phyloP scores from a whole-genome alignment of 1,139 yeast genomes.

The Suhomyces chickasaworum region DNA sequence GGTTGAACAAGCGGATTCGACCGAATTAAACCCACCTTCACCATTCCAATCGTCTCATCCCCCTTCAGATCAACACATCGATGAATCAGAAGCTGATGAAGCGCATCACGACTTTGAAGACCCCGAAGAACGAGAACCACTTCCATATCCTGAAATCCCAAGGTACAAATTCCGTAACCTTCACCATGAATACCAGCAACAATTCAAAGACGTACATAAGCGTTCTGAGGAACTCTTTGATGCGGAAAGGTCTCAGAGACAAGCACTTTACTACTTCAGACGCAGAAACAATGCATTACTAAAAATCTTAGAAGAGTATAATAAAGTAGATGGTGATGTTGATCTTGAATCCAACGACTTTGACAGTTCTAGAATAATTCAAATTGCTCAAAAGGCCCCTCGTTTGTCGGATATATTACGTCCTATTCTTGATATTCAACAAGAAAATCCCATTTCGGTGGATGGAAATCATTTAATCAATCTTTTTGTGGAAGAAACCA shows the following conservation, averaged over 20 bases:
- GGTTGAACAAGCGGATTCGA: not conserved
- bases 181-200: conserved; percentile 31
- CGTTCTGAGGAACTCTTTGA: conserved; percentile 31
- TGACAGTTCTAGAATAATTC: not conserved
- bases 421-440: conserved; percentile 9
- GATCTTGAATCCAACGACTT: conserved; percentile 2
- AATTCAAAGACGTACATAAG: conserved; percentile 27
- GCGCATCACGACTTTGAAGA: conserved; percentile 1
- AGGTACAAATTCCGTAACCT: conserved; percentile 25
- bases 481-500: conserved; percentile 29
- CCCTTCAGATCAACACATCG: not conserved
- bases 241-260: conserved; percentile 37
- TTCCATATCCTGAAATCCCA: conserved; percentile 6
- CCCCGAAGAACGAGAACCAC: conserved; percentile 1
- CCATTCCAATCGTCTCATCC: not conserved
- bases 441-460: conserved; percentile 6
- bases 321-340: conserved; percentile 4
- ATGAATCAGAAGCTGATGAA: not conserved
- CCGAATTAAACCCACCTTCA: not conserved
- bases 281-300: conserved; percentile 44
- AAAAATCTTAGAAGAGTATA: conserved; percentile 31
- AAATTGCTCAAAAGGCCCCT: conserved; percentile 10
- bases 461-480: conserved; percentile 18
- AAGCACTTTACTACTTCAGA: conserved; percentile 36
- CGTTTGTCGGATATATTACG: conserved; percentile 8